These are phyloP conservation scores for Bolboschoenoplectus hybrid DNA, from an alignment of 202 grass and related monocot genomes.

Conservation along the genomic window DNA sequence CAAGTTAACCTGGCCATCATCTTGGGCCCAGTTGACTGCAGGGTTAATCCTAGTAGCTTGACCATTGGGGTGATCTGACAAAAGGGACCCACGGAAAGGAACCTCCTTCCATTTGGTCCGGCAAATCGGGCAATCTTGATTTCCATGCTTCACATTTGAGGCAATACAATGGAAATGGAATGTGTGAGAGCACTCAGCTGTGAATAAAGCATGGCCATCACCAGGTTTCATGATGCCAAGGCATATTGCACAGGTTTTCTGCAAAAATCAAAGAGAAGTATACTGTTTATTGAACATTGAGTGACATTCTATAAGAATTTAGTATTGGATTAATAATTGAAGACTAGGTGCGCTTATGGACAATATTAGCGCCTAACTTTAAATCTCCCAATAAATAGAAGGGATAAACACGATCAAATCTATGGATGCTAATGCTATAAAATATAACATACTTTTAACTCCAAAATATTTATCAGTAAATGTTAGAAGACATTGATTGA, in stretches of 20 bases:
- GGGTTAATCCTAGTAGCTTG: constrained; percentile 57
- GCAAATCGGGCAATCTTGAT: constrained; percentile 73
- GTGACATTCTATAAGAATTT: not conserved
- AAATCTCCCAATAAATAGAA: constrained; percentile 9
- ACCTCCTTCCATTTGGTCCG: constrained; percentile 85
- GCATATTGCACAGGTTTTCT: constrained; percentile 92
- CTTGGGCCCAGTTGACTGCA: constrained; percentile 53
- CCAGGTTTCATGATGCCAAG: constrained; percentile 78
- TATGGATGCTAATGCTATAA: not conserved
- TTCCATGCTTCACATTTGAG: constrained; percentile 88
- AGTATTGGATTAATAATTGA: not conserved
- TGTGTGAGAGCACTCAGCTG: constrained; percentile 83
- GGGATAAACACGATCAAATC: not conserved
- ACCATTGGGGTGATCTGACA: constrained; percentile 50
- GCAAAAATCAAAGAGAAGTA: constrained; percentile 26
- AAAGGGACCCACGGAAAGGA: constrained; percentile 55
- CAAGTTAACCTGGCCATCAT: constrained; percentile 60
- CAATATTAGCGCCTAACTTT: not conserved
- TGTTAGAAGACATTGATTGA: not conserved
- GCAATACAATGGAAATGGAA: constrained; percentile 93
- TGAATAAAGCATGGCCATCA: constrained; percentile 82
- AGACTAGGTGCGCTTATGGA: not conserved
- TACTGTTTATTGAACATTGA: constrained; percentile 14
- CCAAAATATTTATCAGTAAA: not conserved
- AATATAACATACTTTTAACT: not conserved